Base-by-base conservation (phyloP, 2,329 filamentous ascomycete genomes). In the Aspergillus proliferans region DNA sequence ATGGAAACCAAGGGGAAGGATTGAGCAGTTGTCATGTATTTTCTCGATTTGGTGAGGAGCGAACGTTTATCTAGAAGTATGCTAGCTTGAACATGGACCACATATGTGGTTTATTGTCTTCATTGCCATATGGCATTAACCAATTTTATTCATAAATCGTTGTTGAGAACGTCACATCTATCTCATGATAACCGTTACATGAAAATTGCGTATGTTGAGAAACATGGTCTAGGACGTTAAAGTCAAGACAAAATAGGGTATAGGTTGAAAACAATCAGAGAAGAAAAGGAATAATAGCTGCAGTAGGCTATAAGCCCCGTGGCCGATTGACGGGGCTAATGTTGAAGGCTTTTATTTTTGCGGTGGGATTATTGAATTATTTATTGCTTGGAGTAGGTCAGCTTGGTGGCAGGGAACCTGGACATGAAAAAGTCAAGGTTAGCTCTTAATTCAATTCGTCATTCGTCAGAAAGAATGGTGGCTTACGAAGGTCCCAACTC, bases 401-500 rank as follows among this genome's bases (percentile, higher is more conserved):
- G 83, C 80, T 92, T 91, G 64, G 87, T 87, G 77, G 83, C 87
- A 59, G 88, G 88, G 77, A 83, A 91, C 59, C 87, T 90, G 66
- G 53, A 56, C 47, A 3, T 22, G 45, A 46, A 30, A 48, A 52
- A 21, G 22, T 6, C 53, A 56, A 43, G 46, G 57, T 64, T 53
- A 57, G 61, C 43, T 12, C 33, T 36, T 14, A 19, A 9, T 39
- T 9, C 22, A 41, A 46, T 19, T 18, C 36, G 9, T 28, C 22
- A 22, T 22, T 21, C 6, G 22, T 22, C 22, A n/a, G 39, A 43
- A 4, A 34, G 8, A 22, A 43, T 49, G 45, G 38, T 56, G 49
- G 87, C 87, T 80, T 86, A 97, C 86, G 90, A 93, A 74, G 92
- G 91, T 63, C 93, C 93, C 62, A 96, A 78, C 76, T 97, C 91